Conservation (phyloP, 495 filamentous ascomycete genomes). For the Cetradonia linearis region DNA sequence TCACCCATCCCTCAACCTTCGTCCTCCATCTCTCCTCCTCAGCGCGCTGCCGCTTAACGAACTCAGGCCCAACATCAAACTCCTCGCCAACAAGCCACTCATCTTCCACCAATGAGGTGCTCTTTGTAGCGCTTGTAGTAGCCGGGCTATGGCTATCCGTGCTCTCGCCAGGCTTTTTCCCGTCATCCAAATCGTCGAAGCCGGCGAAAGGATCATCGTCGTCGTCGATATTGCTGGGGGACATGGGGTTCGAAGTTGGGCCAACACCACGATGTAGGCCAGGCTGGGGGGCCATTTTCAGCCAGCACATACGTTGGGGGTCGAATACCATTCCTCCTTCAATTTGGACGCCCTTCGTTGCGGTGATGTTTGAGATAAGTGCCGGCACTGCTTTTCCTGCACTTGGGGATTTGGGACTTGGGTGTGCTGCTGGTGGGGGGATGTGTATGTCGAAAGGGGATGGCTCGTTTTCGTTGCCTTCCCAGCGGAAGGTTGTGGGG, state of each 20-base stretch:
- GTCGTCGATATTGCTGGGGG: slow-evolving; percentile 35
- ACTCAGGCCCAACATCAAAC: slow-evolving; percentile 94
- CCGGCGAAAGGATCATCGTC: slow-evolving; percentile 73
- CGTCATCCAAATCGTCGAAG: slow-evolving; percentile 56
- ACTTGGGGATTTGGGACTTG: slow-evolving; percentile 31
- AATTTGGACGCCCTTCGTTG: slow-evolving; percentile 67
- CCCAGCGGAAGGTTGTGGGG: slow-evolving; percentile 73
- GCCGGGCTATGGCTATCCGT: slow-evolving; percentile 29
- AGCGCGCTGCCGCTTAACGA: slow-evolving; percentile 74
- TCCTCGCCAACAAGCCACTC: slow-evolving; percentile 87
- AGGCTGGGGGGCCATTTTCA: slow-evolving; percentile 51
- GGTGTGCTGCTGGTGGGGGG: slow-evolving; percentile 33
- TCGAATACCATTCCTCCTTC: slow-evolving; percentile 97
- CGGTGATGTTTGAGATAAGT: slow-evolving; percentile 81
- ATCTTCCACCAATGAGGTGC: slow-evolving; percentile 40
- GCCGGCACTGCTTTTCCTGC: slow-evolving; percentile 68
- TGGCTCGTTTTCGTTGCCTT: slow-evolving; percentile 85
- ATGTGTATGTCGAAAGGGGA: slow-evolving; percentile 55
- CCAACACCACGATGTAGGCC: slow-evolving; percentile 30
- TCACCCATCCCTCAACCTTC: slow-evolving; percentile 73
- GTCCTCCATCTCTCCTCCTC: slow-evolving; percentile 86
- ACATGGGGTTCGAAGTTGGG: slow-evolving; percentile 31
- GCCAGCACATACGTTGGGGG: slow-evolving; percentile 90
- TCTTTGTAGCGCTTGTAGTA: slow-evolving; percentile 30
- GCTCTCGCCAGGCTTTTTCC: slow-evolving; percentile 43